Evolutionary conservation across 2,329 filamentous ascomycete genomes (phyloP).

Genomic region (Incumbomyces lentus): DNA sequence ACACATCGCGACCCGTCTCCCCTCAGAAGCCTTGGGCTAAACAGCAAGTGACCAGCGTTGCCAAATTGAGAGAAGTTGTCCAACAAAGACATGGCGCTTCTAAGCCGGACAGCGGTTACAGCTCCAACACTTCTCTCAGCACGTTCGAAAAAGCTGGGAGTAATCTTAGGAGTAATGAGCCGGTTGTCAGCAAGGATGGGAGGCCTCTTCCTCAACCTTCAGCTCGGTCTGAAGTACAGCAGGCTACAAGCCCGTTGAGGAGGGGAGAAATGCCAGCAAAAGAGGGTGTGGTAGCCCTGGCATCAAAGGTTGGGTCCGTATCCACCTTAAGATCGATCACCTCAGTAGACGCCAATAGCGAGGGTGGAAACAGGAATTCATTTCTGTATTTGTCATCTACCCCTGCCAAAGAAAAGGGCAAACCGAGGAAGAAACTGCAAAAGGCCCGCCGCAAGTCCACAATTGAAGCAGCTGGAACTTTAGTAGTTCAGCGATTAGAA

Average conservation of each 20-base stretch:
- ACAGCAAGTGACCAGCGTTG: neutral
- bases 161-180: neutral
- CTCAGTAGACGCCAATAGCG: constrained; percentile 7
- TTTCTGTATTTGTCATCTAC: neutral
- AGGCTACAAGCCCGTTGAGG: neutral
- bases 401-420: constrained; percentile 10
- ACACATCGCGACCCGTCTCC: neutral
- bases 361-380: neutral
- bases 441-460: constrained; percentile 9
- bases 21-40: constrained; percentile 5
- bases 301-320: neutral
- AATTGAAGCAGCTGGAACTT: neutral
- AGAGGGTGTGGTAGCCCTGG: neutral
- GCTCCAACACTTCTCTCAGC: constrained; percentile 17
- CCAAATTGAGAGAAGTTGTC: neutral
- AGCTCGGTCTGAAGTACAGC: neutral
- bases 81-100: constrained; percentile 1
- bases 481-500: constrained; percentile 13
- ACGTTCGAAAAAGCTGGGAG: too few species aligned
- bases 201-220: neutral
- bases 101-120: constrained; percentile 22
- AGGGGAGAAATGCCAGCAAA: neutral
- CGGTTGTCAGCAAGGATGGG: neutral
- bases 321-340: neutral
- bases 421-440: constrained; percentile 18